Percentiles rank a stretch among this genome's conserved stretches.
phyloP scores from a whole-genome alignment of 2,329 filamentous ascomycete genomes.

The Xylariaceae sp. region DNA sequence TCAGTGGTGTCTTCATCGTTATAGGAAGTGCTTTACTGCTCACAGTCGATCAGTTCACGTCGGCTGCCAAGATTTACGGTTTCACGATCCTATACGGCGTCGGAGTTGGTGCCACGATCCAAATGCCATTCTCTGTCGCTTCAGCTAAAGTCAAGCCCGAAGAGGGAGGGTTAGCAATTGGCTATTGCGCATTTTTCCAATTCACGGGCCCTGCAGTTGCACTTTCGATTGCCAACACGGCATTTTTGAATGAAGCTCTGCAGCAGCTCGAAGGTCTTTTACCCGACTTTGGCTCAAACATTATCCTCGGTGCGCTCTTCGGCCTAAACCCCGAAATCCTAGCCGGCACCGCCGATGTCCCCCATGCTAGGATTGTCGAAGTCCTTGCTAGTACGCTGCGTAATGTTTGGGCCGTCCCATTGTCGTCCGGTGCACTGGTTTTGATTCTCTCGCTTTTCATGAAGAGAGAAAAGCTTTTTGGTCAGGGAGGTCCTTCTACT shows the following conservation, averaged over 20 bases:
- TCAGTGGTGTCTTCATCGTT: constrained; percentile 1
- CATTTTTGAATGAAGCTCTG: constrained; percentile 19
- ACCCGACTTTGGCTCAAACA: no score
- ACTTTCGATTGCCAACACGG: constrained; percentile 9
- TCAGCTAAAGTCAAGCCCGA: constrained; percentile 40
- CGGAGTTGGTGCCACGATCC: constrained; percentile 45
- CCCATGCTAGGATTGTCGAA: no score
- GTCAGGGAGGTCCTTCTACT: no score
- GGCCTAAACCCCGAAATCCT: no score
- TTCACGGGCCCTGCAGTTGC: constrained; percentile 12
- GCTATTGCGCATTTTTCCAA: constrained; percentile 42
- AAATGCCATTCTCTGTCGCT: constrained; percentile 44
- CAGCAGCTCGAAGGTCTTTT: no score
- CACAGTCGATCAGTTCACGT: constrained; percentile 23
- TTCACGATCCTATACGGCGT: constrained; percentile 48
- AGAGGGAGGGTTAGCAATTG: constrained; percentile 42
- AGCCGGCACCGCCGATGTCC: no score
- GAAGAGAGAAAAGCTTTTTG: no score
- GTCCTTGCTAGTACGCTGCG: no score
- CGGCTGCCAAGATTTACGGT: constrained; percentile 40
- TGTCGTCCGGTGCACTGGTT: no score
- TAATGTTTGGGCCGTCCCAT: no score
- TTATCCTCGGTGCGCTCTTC: no score
- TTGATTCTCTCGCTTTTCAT: no score
- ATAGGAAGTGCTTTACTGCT: constrained; percentile 14